Evolutionary conservation across 441 rosid genomes (phyloP), one percentile per base, ranked within the genome.

Genomic region (Daphne laureola): DNA sequence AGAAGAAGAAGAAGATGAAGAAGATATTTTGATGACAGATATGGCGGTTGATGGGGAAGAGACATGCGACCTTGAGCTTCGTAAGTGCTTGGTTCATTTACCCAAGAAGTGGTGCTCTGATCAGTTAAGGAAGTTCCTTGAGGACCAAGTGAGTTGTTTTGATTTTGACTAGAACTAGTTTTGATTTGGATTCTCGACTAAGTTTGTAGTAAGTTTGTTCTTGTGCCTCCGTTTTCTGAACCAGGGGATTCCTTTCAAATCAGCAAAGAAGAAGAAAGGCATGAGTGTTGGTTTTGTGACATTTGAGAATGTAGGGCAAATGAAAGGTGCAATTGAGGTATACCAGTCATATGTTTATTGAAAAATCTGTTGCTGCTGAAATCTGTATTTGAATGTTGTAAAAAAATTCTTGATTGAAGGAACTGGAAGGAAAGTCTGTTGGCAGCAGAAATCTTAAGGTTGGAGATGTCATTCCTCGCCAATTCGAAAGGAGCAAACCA

Each of bases 251-350:
- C n/a, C 61, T 14, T 81, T 59, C 58, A 77, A 76, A 72, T 81
- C 70, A 62, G 88, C 79, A 1, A 88, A 88, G 90, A 88, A 88
- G 61, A 88, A 81, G 79, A 68, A 77, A 68, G 93, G 89, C 63
- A 86, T 86, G 96, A 42, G 63, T 9, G 91, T 88, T 49, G 96
- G 96, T 63, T 86, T 88, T 67, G 79, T 92, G 62, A 81, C 71
- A 57, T 92, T 86, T 63, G 94, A 80, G 69, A 72, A 66, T 64
- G 53, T 72, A 17, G 84, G 84, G 61, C 85, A 78, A 54, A 48
- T 88, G 75, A 62, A 72, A 61, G 75, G 26, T 35, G 87, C 83
- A 50, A 40, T 72, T 25, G 66, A 82, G 96, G 96, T 91, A 71
- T 54, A 17, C 15, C 14, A 49, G 31, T 55, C 55, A 48, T 5